Base-by-base conservation (phyloP, 768 basidiomycete genomes). In the Sarcodon aspratus region DNA sequence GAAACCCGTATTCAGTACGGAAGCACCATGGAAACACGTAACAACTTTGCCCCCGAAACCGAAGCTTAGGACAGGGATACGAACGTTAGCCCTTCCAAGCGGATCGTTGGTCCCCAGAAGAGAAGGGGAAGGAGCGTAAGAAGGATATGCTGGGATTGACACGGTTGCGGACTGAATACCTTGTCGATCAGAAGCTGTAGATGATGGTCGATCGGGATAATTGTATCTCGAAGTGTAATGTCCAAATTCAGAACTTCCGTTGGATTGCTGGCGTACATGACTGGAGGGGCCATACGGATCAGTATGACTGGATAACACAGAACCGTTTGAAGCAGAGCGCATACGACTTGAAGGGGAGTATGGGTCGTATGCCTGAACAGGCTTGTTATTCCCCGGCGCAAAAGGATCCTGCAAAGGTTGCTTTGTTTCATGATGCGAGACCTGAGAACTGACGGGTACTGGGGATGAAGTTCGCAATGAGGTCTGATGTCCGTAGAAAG, bases 1-100 rank as follows among this genome's bases (percentile, higher is more conserved):
- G 61, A 89, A 83, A 38, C 85, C 82, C 15, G 83, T 79, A 10
- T 75, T 68, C 46, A 77, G 73, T 27, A 42, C 27, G 27, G 15
- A 15, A 32, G 58, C 51, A 9, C 78, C 76, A 55, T 89, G 91
- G 69, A 95, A 96, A 62, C 88, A 94, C 7, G 89, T 83, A 8
- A 94, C 75, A 50, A 97, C 57, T 58, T 85, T 85, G 9, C 94
- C 94, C n/a, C 92, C 92, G 57, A 94, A 93, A 0, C 95, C 95
- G 57, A 97, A 96, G 52, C 80, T 85, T 48, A 94, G 69, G 31
- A 96, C 71, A 0, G 94, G 94, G 8, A 82, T 78, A 35, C 79
- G 78, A 48, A 76, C 77, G 3, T 80, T 71, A 6, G 83, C 80
- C 40, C 89, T 77, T 31, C 82, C 80, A 2, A 92, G 66, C 6